Base-by-base conservation (phyloP, 2,329 filamentous ascomycete genomes). In the Davidsoniella australis region DNA sequence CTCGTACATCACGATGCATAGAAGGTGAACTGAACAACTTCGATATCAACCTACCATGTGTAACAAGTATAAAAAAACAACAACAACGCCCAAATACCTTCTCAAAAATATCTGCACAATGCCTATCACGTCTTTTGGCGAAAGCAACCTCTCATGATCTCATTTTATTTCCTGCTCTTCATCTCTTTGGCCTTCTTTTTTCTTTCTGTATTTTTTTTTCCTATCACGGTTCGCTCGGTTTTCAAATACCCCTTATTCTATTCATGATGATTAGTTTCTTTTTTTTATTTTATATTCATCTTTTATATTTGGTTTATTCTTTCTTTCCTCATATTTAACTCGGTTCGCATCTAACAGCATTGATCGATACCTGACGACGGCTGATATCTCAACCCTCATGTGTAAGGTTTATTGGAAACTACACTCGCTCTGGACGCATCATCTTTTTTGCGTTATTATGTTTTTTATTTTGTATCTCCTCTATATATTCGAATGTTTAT, bases 161-260 rank as follows among this genome's bases (percentile, higher is more conserved):
- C 9, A 24, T 42, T 14, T 42, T 12, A 2, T 41, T 42, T 18
- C n/a, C 39, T 41, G 7, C 4, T 17, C 39, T 41, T 12, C 20
- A 9, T 41, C 20, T 41, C n/a, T 41, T 12, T 12, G 20, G 20
- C 20, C 20, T 14, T 42, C 9, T 24, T 23, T 14, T 18, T 10
- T 42, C 6, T 20, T 14, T 20, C 17, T 18, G 6, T 6, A 42
- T 20, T 20, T 20, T 20, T 20, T 20, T 17, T 42, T 42, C 12
- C 41, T 18, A 42, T 20, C 17, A 42, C 29, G 68, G 66, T 49
- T 66, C 68, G 14, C 2, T 53, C 23, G 36, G 38, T 46, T 45
- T 24, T 38, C 24, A 26, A 5, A 24, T 51, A 8, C 26, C n/a
- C 29, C 45, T 36, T 51, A 23, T 23, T 23, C 20, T 23, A 23